These are phyloP conservation scores for Pisolithus albus DNA, from an alignment of 768 basidiomycete species.

Conservation along the genomic window DNA sequence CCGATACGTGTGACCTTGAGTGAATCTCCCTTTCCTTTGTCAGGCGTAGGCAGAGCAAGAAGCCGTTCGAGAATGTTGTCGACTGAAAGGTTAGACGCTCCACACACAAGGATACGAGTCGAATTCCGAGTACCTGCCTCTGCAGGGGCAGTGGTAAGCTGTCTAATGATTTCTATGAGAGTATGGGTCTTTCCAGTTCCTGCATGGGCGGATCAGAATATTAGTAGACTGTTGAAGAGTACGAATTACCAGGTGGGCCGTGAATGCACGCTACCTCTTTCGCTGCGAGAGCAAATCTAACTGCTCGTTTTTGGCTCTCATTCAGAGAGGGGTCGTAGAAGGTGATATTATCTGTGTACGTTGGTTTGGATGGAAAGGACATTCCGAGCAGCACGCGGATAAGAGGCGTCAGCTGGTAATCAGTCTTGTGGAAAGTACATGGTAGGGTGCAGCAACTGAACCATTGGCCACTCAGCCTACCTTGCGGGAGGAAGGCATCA, in stretches of 20 bases:
- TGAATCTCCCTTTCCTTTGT: constrained; percentile 36
- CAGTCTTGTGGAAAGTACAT: constrained; percentile 25
- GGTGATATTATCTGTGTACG: constrained; percentile 34
- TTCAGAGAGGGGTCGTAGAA: constrained; percentile 81
- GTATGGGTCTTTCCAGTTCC: constrained; percentile 96
- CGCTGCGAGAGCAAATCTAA: constrained; percentile 74
- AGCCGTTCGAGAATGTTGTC: constrained; percentile 93
- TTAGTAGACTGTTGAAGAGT: not conserved
- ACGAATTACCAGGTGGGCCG: constrained; percentile 80
- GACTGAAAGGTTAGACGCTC: constrained; percentile 89
- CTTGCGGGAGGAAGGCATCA: constrained; percentile 21
- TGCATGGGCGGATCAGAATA: constrained; percentile 14
- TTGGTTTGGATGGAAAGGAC: constrained; percentile 36
- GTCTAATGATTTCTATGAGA: constrained; percentile 87
- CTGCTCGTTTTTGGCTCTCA: constrained; percentile 74
- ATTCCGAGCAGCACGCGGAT: constrained; percentile 70
- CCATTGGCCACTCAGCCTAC: constrained; percentile 2
- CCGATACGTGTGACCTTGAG: constrained; percentile 82
- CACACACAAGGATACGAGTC: constrained; percentile 75
- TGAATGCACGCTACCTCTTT: constrained; percentile 88
- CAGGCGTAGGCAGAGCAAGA: constrained; percentile 47
- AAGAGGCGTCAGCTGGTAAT: constrained; percentile 43
- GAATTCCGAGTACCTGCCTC: constrained; percentile 37
- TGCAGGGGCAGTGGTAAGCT: constrained; percentile 49
- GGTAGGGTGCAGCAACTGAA: not conserved